Evolutionary conservation across 2,329 filamentous ascomycete genomes (phyloP), one percentile per base, ranked within the genome.

Genomic region (Calonectria leucothoes): DNA sequence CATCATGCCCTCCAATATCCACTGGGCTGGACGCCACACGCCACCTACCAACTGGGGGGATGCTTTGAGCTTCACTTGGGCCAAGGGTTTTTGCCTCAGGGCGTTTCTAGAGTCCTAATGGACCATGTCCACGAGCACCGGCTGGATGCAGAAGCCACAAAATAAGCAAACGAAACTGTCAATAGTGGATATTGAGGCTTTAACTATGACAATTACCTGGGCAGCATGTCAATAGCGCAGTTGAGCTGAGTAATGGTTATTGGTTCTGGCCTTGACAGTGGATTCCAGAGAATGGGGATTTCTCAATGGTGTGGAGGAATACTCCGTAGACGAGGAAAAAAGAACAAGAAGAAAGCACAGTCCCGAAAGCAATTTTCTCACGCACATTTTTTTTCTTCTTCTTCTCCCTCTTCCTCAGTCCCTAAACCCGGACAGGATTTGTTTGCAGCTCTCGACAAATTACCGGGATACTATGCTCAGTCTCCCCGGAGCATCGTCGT

Each of bases 1-100:
- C 57, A 49, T 31, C 63, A 52, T 48, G 23, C 27, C 55, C 66
- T 49, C 33, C 33, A 63, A 25, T 63, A 69, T 33, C 33, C 57
- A 51, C 49, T 20, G 37, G 57, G 49, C 39, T 66, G 37, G 57
- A 61, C 65, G 70, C 65, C 70, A 73, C 66, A 70, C 67, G 70
- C 70, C 70, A 69, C 70, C 52, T 27, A 51, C 64, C 35, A 64
- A 67, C 69, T 45, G 72, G 49, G 72, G 70, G 55, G 48, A 74
- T 68, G 45, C 42, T 57, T 65, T 59, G 57, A 55, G 69, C 66
- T 67, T 66, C 51, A 69, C 59, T 72, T 71, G 23, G 72, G 64
- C 63, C 51, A 57, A 73, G 76, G 66, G 73, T 74, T 70, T 78
- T 79, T 73, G 77, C 74, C 70, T 76, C 72, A 51, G 27, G 66